phyloP scores from a whole-genome alignment of 2,329 filamentous ascomycete species.

The Coniella vitis region DNA sequence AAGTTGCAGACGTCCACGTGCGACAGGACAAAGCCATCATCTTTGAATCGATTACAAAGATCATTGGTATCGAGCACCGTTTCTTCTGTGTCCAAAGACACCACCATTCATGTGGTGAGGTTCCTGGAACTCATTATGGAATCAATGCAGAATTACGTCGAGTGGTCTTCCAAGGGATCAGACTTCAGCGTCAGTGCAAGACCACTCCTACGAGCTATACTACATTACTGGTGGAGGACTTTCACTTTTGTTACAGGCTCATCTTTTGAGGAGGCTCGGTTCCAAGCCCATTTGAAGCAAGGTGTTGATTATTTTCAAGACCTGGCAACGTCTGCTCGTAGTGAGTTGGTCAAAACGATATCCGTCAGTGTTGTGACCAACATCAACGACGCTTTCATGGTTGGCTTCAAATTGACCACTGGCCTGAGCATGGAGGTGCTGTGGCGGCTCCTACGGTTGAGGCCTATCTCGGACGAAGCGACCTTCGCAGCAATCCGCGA shows the following conservation, averaged over 20 bases:
- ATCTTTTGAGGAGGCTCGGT: conserved; percentile 54
- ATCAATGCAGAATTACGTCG: conserved; percentile 37
- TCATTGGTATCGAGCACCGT: conserved; percentile 49
- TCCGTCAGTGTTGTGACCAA: conserved; percentile 32
- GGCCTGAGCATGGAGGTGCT: conserved; percentile 74
- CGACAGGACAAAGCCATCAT: conserved; percentile 41
- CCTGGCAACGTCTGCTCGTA: conserved; percentile 21
- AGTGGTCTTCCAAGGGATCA: conserved; percentile 13
- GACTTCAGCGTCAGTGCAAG: conserved; percentile 25
- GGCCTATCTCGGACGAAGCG: conserved; percentile 40
- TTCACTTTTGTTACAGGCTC: conserved; percentile 36
- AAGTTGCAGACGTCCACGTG: conserved; percentile 35
- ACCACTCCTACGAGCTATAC: conserved; percentile 31
- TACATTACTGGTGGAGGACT: conserved; percentile 51
- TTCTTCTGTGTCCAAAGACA: conserved; percentile 52
- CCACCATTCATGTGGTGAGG: conserved; percentile 45
- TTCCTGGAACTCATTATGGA: conserved; percentile 43
- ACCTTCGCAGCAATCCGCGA: conserved; percentile 40
- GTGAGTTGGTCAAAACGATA: conserved; percentile 30
- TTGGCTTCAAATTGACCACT: conserved; percentile 65
- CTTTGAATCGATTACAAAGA: conserved; percentile 54
- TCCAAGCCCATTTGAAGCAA: conserved; percentile 55
- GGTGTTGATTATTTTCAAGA: conserved; percentile 37
- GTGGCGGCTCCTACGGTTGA: conserved; percentile 67
- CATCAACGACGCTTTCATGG: conserved; percentile 53